Base-by-base conservation (phyloP, 1,284 basidiomycete species). In the Ustilago loliicola region DNA sequence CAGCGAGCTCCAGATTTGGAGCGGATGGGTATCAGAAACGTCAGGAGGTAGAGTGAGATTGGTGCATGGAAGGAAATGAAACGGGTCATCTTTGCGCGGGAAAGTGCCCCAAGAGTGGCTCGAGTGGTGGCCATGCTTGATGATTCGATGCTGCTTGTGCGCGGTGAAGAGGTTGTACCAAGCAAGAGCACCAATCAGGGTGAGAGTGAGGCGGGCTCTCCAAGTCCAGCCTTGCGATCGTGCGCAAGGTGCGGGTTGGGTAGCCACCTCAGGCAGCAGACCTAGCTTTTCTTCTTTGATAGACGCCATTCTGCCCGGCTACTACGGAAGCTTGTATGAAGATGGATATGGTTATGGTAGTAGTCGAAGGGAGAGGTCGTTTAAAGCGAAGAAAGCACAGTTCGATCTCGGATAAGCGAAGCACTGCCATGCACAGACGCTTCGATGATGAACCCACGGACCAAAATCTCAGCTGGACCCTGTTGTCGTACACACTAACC, bases 61-160 rank as follows among this genome's bases (percentile, higher is more conserved):
- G 58, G 72, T 70, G 42, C 72, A 75, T 0, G 72, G 72, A 10
- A 75, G 60, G n/a, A 75, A 75, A 29, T 66, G 72, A 45, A 75
- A 70, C 0, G 72, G 56, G 21, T 70, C 66, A 38, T 55, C 38
- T 1, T 17, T 32, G 3, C 25, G 27, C 6, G 72, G 72, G 56
- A 75, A 70, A 1, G 10, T 6, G 3, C 66, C 72, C 70, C 70
- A 72, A 11, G 21, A 30, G 27, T 45, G 19, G 8, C n/a, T 9
- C 7, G 23, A 42, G 7, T 29, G 52, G 19, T n/a, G 25, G 21
- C 55, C 23, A 42, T 66, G 65, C 30, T 51, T 52, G 47, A 25
- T 51, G 51, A 53, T 60, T 8, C 50, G 53, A 27, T n/a, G 29
- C 1, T 62, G 27, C 30, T 48, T 1, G 3, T 32, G 10, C 6